These are phyloP conservation scores for Coriaria nepalensis DNA, from an alignment of 306 rosid genomes.

Conservation along the genomic window DNA sequence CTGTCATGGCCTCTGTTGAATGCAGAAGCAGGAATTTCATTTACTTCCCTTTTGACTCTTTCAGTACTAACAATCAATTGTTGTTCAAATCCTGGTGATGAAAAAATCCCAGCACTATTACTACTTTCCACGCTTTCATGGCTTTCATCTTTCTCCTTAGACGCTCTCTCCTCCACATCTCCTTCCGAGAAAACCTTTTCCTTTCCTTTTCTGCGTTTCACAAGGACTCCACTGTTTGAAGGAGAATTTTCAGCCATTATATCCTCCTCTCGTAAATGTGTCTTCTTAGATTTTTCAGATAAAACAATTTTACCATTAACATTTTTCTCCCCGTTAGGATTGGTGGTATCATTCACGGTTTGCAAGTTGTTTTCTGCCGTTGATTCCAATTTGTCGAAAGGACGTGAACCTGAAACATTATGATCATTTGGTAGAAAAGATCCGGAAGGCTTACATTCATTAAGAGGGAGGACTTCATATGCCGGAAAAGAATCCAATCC, in stretches of 20 bases:
- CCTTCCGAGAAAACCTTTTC: conserved; percentile 43
- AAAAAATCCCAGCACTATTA: conserved; percentile 27
- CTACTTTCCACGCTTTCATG: conserved; percentile 52
- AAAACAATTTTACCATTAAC: conserved; percentile 14
- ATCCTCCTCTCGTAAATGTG: conserved; percentile 10
- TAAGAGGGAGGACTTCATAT: too few species aligned
- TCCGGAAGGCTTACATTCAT: too few species aligned
- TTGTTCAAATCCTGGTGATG: conserved; percentile 29
- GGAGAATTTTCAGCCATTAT: conserved; percentile 30
- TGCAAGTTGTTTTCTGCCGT: conserved; percentile 14
- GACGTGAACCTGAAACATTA: neutral
- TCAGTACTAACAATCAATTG: conserved; percentile 34
- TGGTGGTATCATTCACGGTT: conserved; percentile 16
- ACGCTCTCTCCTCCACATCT: conserved; percentile 22
- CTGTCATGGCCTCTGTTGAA: conserved; percentile 36
- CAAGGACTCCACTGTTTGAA: conserved; percentile 23
- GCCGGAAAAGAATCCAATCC: neutral
- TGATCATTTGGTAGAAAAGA: neutral
- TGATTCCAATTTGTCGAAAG: neutral
- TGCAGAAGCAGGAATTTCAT: conserved; percentile 23
- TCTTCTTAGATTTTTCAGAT: conserved; percentile 15
- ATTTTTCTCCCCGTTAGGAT: conserved; percentile 18
- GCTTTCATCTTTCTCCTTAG: conserved; percentile 33
- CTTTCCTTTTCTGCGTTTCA: conserved; percentile 33
- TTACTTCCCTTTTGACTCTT: conserved; percentile 32